Percentiles rank a stretch among this genome's conserved stretches.
Conservation (phyloP, 345 rosid genomes). For the Draba incana region DNA sequence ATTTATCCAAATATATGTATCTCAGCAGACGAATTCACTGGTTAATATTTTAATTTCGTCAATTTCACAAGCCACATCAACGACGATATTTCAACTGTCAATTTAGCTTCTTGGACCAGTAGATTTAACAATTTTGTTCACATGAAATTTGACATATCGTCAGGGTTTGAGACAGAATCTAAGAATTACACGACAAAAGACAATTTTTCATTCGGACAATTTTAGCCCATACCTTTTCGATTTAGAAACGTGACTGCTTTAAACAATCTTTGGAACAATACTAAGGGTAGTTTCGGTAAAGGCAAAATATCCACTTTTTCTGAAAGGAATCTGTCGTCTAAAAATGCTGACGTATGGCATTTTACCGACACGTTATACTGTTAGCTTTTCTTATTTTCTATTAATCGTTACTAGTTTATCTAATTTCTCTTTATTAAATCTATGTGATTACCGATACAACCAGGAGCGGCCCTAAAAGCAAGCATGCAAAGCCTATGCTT, state of each 20-base stretch:
- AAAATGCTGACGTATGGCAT: constrained; percentile 37
- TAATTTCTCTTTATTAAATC: not conserved
- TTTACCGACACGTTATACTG: constrained; percentile 42
- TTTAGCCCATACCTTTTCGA: constrained; percentile 37
- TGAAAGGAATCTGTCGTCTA: constrained; percentile 38
- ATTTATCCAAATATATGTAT: not conserved
- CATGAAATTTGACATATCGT: constrained; percentile 35
- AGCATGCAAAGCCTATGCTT: no score
- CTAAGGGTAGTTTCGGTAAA: constrained; percentile 38
- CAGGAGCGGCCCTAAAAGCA: no score
- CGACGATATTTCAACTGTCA: constrained; percentile 31
- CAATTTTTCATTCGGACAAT: constrained; percentile 42
- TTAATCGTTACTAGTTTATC: constrained; percentile 3
- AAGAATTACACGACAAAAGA: constrained; percentile 41
- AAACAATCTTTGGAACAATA: constrained; percentile 13
- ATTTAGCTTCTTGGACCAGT: constrained; percentile 13
- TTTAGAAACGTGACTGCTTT: constrained; percentile 31
- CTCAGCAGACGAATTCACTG: not conserved
- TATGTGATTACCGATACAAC: constrained; percentile 31
- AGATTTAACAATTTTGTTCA: constrained; percentile 21
- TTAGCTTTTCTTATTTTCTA: constrained; percentile 20
- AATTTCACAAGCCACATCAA: constrained; percentile 1
- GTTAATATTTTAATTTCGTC: constrained; percentile 1
- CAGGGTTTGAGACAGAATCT: constrained; percentile 39
- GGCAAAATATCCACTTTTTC: constrained; percentile 23